Evolutionary conservation across 2,329 filamentous ascomycete genomes (phyloP).

Genomic region (Fonsecaea nubica): DNA sequence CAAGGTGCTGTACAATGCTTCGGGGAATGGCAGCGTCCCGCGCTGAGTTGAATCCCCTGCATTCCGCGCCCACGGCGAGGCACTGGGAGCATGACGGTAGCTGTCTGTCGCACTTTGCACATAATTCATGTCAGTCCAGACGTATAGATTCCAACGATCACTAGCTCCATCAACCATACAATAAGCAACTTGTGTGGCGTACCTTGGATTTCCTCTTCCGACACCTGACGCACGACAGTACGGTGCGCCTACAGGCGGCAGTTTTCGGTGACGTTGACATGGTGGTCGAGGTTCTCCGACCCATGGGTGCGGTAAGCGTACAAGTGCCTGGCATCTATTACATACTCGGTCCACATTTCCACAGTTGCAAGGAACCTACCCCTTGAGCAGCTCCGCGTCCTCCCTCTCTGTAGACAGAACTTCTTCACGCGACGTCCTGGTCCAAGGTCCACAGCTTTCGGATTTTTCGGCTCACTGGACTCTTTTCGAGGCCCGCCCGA

Average conservation of each 20-base stretch:
- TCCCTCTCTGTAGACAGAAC: background rate
- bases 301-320: constrained; percentile 3
- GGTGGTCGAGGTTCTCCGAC: constrained; percentile 10
- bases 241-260: constrained; percentile 12
- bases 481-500: background rate
- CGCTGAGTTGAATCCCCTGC: constrained; percentile 13
- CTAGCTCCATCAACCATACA: constrained; percentile 7
- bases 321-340: background rate
- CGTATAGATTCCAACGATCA: background rate
- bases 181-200: constrained; percentile 5
- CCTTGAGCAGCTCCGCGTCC: background rate
- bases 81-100: constrained; percentile 12
- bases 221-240: constrained; percentile 18
- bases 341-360: background rate
- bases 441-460: background rate
- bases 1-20: constrained; percentile 20
- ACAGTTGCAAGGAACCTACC: background rate
- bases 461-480: background rate
- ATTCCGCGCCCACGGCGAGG: background rate
- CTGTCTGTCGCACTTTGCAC: constrained; percentile 10
- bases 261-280: background rate
- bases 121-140: constrained; percentile 9
- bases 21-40: constrained; percentile 15
- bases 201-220: constrained; percentile 23
- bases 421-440: background rate